Evolutionary conservation across 2,329 filamentous ascomycete species (phyloP).

Genomic region (Hypoxylon sp.): DNA sequence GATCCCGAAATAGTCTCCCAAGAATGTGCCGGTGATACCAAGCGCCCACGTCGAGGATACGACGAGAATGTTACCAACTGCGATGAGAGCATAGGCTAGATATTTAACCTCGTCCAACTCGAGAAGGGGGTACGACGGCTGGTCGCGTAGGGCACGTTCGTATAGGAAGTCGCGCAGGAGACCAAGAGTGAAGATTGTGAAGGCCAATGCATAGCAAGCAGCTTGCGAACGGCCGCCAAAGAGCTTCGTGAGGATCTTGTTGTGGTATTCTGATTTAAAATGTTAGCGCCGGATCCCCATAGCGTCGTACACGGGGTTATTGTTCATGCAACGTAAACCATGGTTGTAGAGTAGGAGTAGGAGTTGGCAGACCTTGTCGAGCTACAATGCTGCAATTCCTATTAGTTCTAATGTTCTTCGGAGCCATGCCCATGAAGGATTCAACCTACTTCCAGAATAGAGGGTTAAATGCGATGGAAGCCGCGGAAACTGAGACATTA

Average conservation of each 20-base stretch:
- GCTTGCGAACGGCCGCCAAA: conserved; percentile 82
- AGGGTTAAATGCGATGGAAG: conserved; percentile 92
- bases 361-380: conserved; percentile 75
- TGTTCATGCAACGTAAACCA: conserved; percentile 31
- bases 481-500: conserved; percentile 76
- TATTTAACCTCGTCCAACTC: conserved; percentile 71
- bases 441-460: conserved; percentile 97
- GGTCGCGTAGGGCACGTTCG: conserved; percentile 83
- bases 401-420: conserved; percentile 54
- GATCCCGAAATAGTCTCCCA: conserved; percentile 99
- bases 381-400: conserved; percentile 77
- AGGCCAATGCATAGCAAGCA: conserved; percentile 91
- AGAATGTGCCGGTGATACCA: conserved; percentile 94
- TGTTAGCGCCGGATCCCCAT: conserved; percentile 34
- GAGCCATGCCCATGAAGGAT: conserved; percentile 16
- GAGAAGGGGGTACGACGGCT: conserved; percentile 82
- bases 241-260: conserved; percentile 88
- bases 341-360: conserved; percentile 25
- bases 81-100: conserved; percentile 79
- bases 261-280: conserved; percentile 82
- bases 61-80: conserved; percentile 85
- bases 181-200: conserved; percentile 91
- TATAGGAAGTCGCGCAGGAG: conserved; percentile 90
- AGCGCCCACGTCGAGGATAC: conserved; percentile 91
- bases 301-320: not conserved